phyloP scores from a whole-genome alignment of 1,139 yeast species.

The Suhomyces wounanorum region DNA sequence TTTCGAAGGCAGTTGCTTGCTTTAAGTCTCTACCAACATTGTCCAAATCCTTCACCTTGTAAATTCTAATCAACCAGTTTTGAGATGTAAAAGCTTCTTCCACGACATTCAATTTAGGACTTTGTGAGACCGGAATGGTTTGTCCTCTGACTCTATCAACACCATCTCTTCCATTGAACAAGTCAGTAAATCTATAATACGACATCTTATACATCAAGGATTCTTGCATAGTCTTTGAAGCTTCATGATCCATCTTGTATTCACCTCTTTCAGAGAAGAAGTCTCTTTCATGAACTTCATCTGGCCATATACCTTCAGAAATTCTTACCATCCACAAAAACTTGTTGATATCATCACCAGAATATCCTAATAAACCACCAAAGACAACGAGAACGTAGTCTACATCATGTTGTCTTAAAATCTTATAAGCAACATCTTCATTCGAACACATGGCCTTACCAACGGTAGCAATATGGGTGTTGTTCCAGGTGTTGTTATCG shows the following conservation, averaged over 20 bases:
- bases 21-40: constrained; percentile 76
- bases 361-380: constrained; percentile 91
- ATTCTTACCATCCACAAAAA: constrained; percentile 99
- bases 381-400: constrained; percentile 91
- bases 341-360: constrained; percentile 97
- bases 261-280: constrained; percentile 86
- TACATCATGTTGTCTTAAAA: constrained; percentile 88
- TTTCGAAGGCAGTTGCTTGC: constrained; percentile 51
- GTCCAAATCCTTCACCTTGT: constrained; percentile 89
- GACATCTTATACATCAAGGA: constrained; percentile 96
- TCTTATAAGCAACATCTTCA: constrained; percentile 86
- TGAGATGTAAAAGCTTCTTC: constrained; percentile 96
- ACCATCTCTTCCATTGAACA: constrained; percentile 69
- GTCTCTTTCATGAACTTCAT: constrained; percentile 82
- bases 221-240: constrained; percentile 81
- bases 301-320: constrained; percentile 99
- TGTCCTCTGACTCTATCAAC: constrained; percentile 90
- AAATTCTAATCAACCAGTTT: constrained; percentile 95
- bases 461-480: constrained; percentile 99
- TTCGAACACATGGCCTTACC: constrained; percentile 96
- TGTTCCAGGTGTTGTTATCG: constrained; percentile 99
- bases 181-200: constrained; percentile 80
- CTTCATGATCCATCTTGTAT: constrained; percentile 80
- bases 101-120: constrained; percentile 68
- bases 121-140: constrained; percentile 55